Evolutionary conservation across 345 rosid species (phyloP).

Genomic region (Salix viminalis): DNA sequence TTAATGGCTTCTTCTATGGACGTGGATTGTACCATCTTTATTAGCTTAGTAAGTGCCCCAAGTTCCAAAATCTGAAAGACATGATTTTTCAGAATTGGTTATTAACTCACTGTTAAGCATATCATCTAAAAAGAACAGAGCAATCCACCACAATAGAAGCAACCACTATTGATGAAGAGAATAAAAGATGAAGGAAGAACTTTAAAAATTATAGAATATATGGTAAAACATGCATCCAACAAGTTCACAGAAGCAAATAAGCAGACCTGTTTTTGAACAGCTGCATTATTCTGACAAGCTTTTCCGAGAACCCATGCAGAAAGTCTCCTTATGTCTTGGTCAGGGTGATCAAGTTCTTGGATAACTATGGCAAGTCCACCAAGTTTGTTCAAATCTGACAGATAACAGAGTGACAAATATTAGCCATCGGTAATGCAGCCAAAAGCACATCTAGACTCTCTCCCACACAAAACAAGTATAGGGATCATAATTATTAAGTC

Average conservation of each 20-base stretch:
- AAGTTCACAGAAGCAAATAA: neutral
- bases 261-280: slow-evolving; percentile 70
- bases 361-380: slow-evolving; percentile 64
- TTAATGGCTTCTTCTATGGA: slow-evolving; percentile 74
- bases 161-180: neutral
- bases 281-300: slow-evolving; percentile 85
- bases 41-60: slow-evolving; percentile 57
- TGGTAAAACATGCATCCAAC: neutral
- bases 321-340: slow-evolving; percentile 57
- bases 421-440: neutral
- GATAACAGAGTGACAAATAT: neutral
- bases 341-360: slow-evolving; percentile 60
- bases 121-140: slow-evolving; percentile 1
- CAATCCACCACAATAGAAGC: neutral
- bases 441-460: neutral
- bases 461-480: neutral
- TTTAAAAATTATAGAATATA: neutral
- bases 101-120: neutral
- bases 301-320: slow-evolving; percentile 96
- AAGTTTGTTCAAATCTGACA: slow-evolving; percentile 71
- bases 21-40: slow-evolving; percentile 66
- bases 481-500: neutral
- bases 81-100: slow-evolving; percentile 5
- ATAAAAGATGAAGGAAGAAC: neutral
- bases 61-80: slow-evolving; percentile 62